These are phyloP conservation scores for Parascedosporium putredinis DNA, from an alignment of 2,329 filamentous ascomycete species.

Conservation along the genomic window DNA sequence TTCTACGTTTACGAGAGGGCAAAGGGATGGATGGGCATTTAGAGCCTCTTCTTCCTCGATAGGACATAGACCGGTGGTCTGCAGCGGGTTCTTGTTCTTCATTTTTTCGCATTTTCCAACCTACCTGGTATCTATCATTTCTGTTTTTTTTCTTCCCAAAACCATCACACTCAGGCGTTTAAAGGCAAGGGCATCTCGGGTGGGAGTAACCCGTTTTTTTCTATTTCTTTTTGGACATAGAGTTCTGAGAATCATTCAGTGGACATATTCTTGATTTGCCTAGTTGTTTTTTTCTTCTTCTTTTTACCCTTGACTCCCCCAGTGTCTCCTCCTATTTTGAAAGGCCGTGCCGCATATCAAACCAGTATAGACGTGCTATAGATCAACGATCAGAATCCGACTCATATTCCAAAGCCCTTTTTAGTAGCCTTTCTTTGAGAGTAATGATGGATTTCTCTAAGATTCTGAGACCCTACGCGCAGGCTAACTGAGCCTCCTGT, in stretches of 20 bases:
- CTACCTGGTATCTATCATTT: too few species aligned
- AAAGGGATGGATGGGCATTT: conserved; percentile 58
- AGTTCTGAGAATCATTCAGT: neutral
- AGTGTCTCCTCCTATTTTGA: neutral
- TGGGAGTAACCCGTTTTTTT: neutral
- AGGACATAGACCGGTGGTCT: neutral
- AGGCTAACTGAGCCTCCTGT: too few species aligned
- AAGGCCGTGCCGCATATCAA: neutral
- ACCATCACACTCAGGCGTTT: neutral
- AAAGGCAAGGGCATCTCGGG: neutral
- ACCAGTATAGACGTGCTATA: neutral
- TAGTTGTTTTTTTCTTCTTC: neutral
- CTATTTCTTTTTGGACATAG: neutral
- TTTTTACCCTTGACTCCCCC: neutral
- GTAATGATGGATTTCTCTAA: too few species aligned
- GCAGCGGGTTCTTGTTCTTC: neutral
- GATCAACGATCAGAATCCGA: neutral
- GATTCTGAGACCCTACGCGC: too few species aligned
- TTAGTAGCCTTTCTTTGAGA: too few species aligned
- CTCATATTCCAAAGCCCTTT: neutral
- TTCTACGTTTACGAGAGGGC: conserved; percentile 58
- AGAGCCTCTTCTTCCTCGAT: neutral
- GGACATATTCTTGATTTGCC: neutral
- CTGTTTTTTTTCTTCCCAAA: neutral
- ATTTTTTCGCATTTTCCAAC: neutral